Evolutionary conservation across 2,329 filamentous ascomycete genomes (phyloP), one percentile per base, ranked within the genome.

Genomic region (Hysterium pulicare): DNA sequence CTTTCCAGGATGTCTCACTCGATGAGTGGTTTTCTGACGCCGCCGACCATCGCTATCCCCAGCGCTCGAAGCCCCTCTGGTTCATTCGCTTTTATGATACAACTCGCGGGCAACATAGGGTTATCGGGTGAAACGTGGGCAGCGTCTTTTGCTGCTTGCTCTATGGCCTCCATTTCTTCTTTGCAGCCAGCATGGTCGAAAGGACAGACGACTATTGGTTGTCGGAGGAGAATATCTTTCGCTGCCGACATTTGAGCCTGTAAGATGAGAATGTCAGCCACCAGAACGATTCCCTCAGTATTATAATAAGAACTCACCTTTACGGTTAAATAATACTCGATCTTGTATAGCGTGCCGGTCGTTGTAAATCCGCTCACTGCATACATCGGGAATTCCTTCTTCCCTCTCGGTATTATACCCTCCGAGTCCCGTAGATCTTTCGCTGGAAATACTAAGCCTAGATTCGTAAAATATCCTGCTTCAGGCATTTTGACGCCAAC

Each of bases 101-200:
- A 83, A 48, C 84, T 83, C 1, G 90, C 84, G 1, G 93, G 90
- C n/a, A 96, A 70, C 84, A 94, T 90, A 0, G 90, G 93, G 56
- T 93, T 93, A 48, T 94, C 88, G 1, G 86, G 86, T 54, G 91
- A 89, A 47, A 97, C 84, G 48, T 87, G 82, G 13, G 87, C 86
- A 2, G 93, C 91, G 55, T 97, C 91, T 67, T 90, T 91, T 33
- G 93, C 93, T 0, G 93, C 87, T 68, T 95, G 89, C 62, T 96
- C 90, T 50, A 98, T 97, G 28, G 90, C 90, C 58, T 95, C 90
- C 89, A 98, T 96, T 71, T 97, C 93, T 63, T 96, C 90, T 67
- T 95, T 96, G 71, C 93, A 98, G 13, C 86, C 87, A 53, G 94
- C 88, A 60, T 96, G 89, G 61, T 98, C 93, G 48, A 96, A 82